Evolutionary conservation across 78 protist species (phyloP).

Genomic region (Dictyostelium firmibasis): DNA sequence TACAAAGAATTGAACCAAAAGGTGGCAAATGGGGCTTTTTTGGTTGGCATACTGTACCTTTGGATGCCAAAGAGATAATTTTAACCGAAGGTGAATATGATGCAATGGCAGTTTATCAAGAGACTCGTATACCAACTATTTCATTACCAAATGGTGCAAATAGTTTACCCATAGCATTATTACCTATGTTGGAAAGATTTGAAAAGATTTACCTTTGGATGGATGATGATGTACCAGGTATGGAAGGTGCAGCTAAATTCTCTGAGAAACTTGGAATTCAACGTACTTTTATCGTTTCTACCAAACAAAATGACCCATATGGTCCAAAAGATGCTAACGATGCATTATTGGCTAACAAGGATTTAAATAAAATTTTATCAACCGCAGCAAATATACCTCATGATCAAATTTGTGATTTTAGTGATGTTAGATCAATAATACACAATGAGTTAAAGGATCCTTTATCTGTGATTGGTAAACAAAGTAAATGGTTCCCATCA

Average conservation of each 20-base stretch:
- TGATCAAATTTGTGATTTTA: constrained; percentile 71
- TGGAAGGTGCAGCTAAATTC: constrained; percentile 82
- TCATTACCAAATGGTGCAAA: constrained; percentile 88
- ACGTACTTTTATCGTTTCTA: constrained; percentile 44
- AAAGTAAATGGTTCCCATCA: constrained; percentile 65
- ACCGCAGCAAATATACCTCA: constrained; percentile 71
- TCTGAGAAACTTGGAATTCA: constrained; percentile 82
- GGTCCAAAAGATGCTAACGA: constrained; percentile 91
- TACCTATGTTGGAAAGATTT: constrained; percentile 82
- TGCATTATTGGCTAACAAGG: constrained; percentile 52
- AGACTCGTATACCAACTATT: constrained; percentile 84
- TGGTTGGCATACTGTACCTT: constrained; percentile 85
- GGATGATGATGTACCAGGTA: constrained; percentile 88
- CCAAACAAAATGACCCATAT: constrained; percentile 26
- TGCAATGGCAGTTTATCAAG: constrained; percentile 90
- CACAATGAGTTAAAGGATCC: constrained; percentile 66
- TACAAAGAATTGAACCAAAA: constrained; percentile 75
- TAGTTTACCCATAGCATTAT: constrained; percentile 67
- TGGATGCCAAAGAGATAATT: constrained; percentile 68
- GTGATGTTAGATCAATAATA: constrained; percentile 48
- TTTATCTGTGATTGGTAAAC: constrained; percentile 57
- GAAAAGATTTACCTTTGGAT: constrained; percentile 86
- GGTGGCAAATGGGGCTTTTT: constrained; percentile 87
- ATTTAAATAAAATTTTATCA: constrained; percentile 51
- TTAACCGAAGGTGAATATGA: constrained; percentile 90